Conservation (phyloP, 139 green algal species). For the Deuterostichococcus epilithicus region DNA sequence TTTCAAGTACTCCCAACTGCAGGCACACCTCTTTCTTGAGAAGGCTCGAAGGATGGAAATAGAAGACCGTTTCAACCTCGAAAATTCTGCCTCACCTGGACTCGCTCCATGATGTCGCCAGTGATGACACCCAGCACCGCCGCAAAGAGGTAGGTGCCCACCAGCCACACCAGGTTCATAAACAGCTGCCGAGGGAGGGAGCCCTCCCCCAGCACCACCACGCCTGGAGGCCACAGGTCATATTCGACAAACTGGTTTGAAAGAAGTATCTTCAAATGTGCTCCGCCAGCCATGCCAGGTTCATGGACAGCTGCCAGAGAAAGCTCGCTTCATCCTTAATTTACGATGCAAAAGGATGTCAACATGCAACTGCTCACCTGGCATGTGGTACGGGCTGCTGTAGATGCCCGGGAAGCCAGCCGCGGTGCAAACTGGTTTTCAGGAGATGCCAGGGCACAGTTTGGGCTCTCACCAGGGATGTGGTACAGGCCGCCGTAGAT, state of each 20-base stretch:
- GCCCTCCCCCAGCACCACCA: constrained; percentile 29
- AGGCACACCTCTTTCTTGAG: too few species aligned
- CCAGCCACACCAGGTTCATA: constrained; percentile 32
- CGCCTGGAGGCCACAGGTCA: constrained; percentile 10
- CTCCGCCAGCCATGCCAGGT: too few species aligned
- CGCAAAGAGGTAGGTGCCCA: constrained; percentile 37
- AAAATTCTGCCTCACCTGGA: too few species aligned
- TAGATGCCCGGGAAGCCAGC: constrained; percentile 19
- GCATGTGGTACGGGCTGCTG: constrained; percentile 30
- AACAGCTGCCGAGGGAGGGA: constrained; percentile 13
- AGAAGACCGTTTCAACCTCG: too few species aligned
- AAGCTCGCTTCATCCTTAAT: too few species aligned
- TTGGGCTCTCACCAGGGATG: constrained; percentile 20
- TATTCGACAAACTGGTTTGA: neutral
- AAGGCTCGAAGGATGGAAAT: too few species aligned
- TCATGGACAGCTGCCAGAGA: too few species aligned
- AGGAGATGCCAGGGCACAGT: neutral
- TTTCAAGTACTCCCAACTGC: too few species aligned
- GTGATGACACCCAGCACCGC: constrained; percentile 32
- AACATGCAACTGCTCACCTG: too few species aligned
- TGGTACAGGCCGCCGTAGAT: constrained; percentile 36
- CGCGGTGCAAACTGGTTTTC: neutral
- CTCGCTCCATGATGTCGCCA: constrained; percentile 25
- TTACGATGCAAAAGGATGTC: too few species aligned
- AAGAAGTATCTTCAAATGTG: too few species aligned